Evolutionary conservation across 2,329 filamentous ascomycete genomes (phyloP).

Genomic region (Trichoderma lentiforme): DNA sequence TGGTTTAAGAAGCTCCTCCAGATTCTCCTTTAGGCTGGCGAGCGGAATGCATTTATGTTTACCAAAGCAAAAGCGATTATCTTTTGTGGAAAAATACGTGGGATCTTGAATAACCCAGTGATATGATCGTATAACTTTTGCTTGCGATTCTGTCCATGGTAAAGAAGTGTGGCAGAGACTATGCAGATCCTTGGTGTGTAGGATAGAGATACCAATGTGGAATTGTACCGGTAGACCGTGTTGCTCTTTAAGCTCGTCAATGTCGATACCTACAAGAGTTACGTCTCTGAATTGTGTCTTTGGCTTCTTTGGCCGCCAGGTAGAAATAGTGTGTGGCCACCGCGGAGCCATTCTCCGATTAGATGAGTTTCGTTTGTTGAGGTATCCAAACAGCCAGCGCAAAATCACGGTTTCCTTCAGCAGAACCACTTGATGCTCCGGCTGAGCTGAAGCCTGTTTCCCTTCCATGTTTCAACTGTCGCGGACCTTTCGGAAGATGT

Average conservation of each 20-base stretch:
- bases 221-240: slow-evolving; percentile 7
- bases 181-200: slow-evolving; percentile 15
- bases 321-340: not conserved
- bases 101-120: not conserved
- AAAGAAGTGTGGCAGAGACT: not conserved
- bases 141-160: not conserved
- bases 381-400: slow-evolving; percentile 16
- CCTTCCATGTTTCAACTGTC: slow-evolving; percentile 4
- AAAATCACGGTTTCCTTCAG: slow-evolving; percentile 13
- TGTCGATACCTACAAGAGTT: slow-evolving; percentile 15
- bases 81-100: not conserved
- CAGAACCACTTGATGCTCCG: slow-evolving; percentile 10
- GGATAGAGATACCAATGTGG: slow-evolving; percentile 17
- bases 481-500: not conserved
- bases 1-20: not conserved
- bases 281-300: not conserved
- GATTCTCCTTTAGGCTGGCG: not conserved
- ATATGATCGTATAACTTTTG: not conserved
- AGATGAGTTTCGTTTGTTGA: not conserved
- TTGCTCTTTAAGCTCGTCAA: slow-evolving; percentile 13
- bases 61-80: not conserved
- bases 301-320: not conserved
- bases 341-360: not conserved
- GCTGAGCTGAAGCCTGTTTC: not conserved
- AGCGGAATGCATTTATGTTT: not conserved